Evolutionary conservation across 1,284 basidiomycete genomes (phyloP), one percentile per base, ranked within the genome.

Genomic region (Cutaneotrichosporon cutaneum): DNA sequence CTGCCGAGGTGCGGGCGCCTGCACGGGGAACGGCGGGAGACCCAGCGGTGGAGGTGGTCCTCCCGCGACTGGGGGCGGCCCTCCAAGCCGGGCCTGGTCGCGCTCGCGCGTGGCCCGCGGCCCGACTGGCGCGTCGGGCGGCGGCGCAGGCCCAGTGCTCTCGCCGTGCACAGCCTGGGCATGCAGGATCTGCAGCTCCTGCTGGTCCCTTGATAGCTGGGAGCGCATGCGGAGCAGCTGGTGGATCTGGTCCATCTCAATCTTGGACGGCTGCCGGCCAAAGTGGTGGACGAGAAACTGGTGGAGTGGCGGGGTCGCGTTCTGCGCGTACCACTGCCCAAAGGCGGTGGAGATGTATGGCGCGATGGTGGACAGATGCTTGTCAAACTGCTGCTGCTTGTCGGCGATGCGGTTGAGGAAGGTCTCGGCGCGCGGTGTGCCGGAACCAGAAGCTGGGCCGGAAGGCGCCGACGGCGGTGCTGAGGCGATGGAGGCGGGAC

Each of bases 261-360:
- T 36, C 7, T 26, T 48, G 11, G 54, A 66, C 10, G 76, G 72
- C 39, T 60, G 58, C 10, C 76, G 57, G 0, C 74, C 70, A 58
- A 77, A 73, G 62, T 76, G 75, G 57, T 74, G 72, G 0, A 63
- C 58, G 21, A 77, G 62, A 59, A 77, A 77, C 11, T 64, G 66
- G 10, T 62, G 61, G 2, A 74, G 58, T 4, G 64, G 62, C 0
- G 72, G 72, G 2, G 60, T 59, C 1, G 69, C 63, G 24, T 66
- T 61, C 51, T 75, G 69, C 3, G 58, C 60, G 33, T 65, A 68
- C 76, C 76, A 78, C 21, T 68, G 65, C 8, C 59, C 56, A 53
- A 77, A 78, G 1, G 76, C 76, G 0, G 73, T 68, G 32, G 68
- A 63, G 30, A 78, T 67, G 55, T 76, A 78, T 5, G 75, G 75